Conservation (phyloP, 148 eudicot species). For the Polygonum aviculare region DNA sequence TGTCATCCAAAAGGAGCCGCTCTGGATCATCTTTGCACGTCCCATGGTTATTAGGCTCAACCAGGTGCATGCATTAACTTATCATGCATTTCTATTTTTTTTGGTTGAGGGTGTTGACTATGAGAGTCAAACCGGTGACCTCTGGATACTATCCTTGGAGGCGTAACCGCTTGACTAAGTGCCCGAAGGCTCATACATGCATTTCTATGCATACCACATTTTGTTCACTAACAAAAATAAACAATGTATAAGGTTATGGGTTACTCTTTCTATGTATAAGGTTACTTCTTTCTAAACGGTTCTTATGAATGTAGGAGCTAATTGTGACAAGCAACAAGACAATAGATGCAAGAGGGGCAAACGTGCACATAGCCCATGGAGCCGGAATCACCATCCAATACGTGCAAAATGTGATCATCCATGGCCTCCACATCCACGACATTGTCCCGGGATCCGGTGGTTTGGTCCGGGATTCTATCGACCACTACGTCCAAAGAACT, state of each 20-base stretch:
- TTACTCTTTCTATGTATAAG: too few relatives aligned
- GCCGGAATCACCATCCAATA: slow-evolving; percentile 48
- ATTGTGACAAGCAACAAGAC: slow-evolving; percentile 56
- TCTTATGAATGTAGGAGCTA: slow-evolving; percentile 19
- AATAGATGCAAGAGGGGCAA: slow-evolving; percentile 53
- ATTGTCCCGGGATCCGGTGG: slow-evolving; percentile 42
- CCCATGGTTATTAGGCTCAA: slow-evolving; percentile 47
- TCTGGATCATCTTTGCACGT: slow-evolving; percentile 54
- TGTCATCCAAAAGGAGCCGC: slow-evolving; percentile 47
- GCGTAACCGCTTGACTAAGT: too few relatives aligned
- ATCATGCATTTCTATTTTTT: neutral
- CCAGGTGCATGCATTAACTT: slow-evolving; percentile 15
- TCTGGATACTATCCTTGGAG: too few relatives aligned
- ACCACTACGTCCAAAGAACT: slow-evolving; percentile 43
- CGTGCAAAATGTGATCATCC: slow-evolving; percentile 48
- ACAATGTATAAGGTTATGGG: too few relatives aligned
- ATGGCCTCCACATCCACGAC: slow-evolving; percentile 47
- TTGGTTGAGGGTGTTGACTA: too few relatives aligned
- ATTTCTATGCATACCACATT: neutral
- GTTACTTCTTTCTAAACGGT: too few relatives aligned
- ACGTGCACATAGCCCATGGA: slow-evolving; percentile 46
- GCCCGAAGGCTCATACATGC: neutral
- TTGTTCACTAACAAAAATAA: too few relatives aligned
- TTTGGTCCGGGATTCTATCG: slow-evolving; percentile 37
- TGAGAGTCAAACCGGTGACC: too few relatives aligned